phyloP scores from a whole-genome alignment of 495 filamentous ascomycete species.

The Chlorociboria aeruginascens region DNA sequence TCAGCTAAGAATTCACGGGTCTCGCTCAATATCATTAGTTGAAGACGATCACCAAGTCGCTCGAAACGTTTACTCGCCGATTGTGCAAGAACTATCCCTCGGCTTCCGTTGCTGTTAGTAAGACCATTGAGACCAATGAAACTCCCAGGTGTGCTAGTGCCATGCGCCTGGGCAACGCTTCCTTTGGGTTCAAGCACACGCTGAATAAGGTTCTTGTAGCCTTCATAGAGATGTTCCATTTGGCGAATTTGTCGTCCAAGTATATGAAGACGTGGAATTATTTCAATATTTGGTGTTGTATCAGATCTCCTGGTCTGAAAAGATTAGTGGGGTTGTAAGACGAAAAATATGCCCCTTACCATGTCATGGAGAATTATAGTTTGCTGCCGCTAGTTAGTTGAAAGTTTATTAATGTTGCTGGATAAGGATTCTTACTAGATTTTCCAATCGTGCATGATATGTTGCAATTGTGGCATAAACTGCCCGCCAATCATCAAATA shows the following conservation, averaged over 20 bases:
- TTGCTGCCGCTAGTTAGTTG: slow-evolving; percentile 1
- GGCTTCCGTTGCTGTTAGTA: slow-evolving; percentile 23
- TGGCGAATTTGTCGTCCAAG: slow-evolving; percentile 63
- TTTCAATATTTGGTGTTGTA: slow-evolving; percentile 14
- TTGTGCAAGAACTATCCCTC: slow-evolving; percentile 45
- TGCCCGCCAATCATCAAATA: slow-evolving; percentile 79
- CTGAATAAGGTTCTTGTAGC: slow-evolving; percentile 66
- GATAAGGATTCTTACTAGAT: slow-evolving; percentile 33
- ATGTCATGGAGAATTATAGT: slow-evolving; percentile 12
- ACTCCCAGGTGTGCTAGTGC: slow-evolving; percentile 1
- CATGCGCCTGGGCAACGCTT: neutral
- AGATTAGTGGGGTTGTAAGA: neutral
- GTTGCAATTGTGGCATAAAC: slow-evolving; percentile 45
- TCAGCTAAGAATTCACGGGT: slow-evolving; percentile 69
- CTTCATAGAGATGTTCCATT: slow-evolving; percentile 67
- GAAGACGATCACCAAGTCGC: slow-evolving; percentile 61
- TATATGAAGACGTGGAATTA: slow-evolving; percentile 31
- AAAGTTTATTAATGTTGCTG: neutral
- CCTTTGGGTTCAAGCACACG: slow-evolving; percentile 43
- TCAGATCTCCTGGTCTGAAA: slow-evolving; percentile 9
- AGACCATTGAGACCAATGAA: neutral
- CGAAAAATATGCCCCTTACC: slow-evolving; percentile 1
- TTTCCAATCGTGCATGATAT: slow-evolving; percentile 40
- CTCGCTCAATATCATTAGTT: slow-evolving; percentile 68
- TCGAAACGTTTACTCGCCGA: slow-evolving; percentile 65